Base-by-base conservation (phyloP, 1,284 basidiomycete species). In the Rhizoctonia solani region DNA sequence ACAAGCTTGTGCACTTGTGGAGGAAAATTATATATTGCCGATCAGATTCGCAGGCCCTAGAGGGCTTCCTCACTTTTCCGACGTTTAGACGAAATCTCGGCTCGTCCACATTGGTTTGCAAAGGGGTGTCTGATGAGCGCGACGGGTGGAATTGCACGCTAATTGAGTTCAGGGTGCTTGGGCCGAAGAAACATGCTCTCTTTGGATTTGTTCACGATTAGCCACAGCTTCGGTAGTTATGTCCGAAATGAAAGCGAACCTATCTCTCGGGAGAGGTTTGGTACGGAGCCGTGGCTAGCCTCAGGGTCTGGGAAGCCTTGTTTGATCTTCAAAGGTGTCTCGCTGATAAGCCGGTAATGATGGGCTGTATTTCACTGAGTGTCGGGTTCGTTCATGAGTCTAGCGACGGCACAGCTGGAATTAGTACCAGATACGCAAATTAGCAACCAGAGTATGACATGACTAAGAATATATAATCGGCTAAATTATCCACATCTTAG, bases 141-240 rank as follows among this genome's bases (percentile, higher is more conserved):
- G 55, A 58, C 29, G n/a, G 54, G 37, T 39, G 55, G 42, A 59
- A 44, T 16, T 37, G 47, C n/a, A 50, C 32, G 34, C 49, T 53
- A 65, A 65, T 53, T 53, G 50, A 65, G 61, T 44, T 50, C 61
- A 8, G 54, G 61, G 61, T 37, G 25, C 44, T 16, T 46, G 39
- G 49, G 9, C 39, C 61, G 61, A 65, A 65, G 46, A 49, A 46
- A 44, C 61, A 65, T 65, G 61, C 61, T 65, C 61, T 65, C 61
- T 65, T 65, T 65, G 61, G 61, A 54, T n/a, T n/a, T n/a, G n/a
- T n/a, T n/a, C 61, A 65, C n/a, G n/a, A 21, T 54, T 65, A 50
- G 50, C 61, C 61, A 54, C 61, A 29, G 49, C 39, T 44, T 41
- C 50, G 61, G 37, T 65, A 50, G 61, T 65, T 65, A 65, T 65